phyloP scores from a whole-genome alignment of 2,329 filamentous ascomycete genomes.

The Colletotrichum zoysiae region DNA sequence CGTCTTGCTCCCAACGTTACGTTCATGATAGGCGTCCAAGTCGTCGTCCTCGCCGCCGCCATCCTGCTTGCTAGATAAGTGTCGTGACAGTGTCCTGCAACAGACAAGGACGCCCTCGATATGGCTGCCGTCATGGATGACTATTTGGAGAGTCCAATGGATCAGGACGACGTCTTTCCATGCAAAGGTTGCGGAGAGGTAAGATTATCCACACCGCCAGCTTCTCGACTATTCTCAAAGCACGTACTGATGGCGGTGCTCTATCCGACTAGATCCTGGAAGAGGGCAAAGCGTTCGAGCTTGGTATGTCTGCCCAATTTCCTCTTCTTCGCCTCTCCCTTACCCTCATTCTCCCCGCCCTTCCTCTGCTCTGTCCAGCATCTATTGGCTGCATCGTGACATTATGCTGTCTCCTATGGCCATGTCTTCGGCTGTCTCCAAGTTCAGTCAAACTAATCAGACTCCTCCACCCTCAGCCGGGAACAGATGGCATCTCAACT shows the following conservation, averaged over 20 bases:
- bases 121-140: constrained; percentile 69
- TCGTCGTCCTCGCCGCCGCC: constrained; percentile 1
- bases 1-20: constrained; percentile 19
- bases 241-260: constrained; percentile 39
- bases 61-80: constrained; percentile 28
- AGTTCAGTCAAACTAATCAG: constrained; percentile 45
- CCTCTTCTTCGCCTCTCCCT: constrained; percentile 13
- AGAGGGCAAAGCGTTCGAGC: constrained; percentile 97
- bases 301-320: constrained; percentile 72
- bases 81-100: constrained; percentile 34
- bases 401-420: constrained; percentile 32
- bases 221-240: constrained; percentile 31
- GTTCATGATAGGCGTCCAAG: constrained; percentile 37
- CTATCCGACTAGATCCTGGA: constrained; percentile 81
- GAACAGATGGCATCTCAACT: constrained; percentile 98
- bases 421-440: constrained; percentile 40
- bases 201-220: constrained; percentile 49
- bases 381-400: constrained; percentile 8
- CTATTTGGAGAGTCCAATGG: constrained; percentile 75
- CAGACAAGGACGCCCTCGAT: constrained; percentile 43
- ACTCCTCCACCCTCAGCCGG: constrained; percentile 68
- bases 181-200: constrained; percentile 96
- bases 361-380: constrained; percentile 4
- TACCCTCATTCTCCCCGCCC: neutral
- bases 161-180: constrained; percentile 85